Conservation (phyloP, 2,329 filamentous ascomycete species). For the Dryadomyces sulphureus region DNA sequence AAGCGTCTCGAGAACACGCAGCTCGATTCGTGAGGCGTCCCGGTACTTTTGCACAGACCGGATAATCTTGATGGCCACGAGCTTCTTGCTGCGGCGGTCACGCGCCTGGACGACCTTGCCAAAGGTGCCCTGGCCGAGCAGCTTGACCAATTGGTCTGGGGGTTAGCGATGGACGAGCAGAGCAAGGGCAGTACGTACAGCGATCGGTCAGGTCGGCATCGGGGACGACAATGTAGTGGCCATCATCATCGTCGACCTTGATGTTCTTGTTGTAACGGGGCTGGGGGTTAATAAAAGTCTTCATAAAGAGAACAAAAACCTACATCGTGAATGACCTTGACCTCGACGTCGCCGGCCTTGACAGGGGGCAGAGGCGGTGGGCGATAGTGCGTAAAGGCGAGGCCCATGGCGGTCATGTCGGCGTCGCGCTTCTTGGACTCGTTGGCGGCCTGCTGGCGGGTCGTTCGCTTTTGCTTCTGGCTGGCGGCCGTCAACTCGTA, state of each 20-base stretch:
- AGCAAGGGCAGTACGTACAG: slow-evolving; percentile 46
- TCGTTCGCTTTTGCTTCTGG: slow-evolving; percentile 70
- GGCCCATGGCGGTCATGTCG: slow-evolving; percentile 54
- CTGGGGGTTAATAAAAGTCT: slow-evolving; percentile 12
- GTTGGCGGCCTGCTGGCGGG: slow-evolving; percentile 65
- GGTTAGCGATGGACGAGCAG: background rate
- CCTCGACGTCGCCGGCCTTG: slow-evolving; percentile 69
- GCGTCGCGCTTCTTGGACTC: slow-evolving; percentile 66
- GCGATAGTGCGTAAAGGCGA: slow-evolving; percentile 65
- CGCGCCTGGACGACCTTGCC: slow-evolving; percentile 93
- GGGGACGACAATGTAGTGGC: slow-evolving; percentile 87
- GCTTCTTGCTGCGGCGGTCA: slow-evolving; percentile 61
- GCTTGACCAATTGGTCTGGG: slow-evolving; percentile 70
- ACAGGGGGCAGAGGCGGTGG: slow-evolving; percentile 79
- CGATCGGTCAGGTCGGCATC: slow-evolving; percentile 75
- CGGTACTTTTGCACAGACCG: slow-evolving; percentile 96
- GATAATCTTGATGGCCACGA: slow-evolving; percentile 93
- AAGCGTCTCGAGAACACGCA: slow-evolving; percentile 81
- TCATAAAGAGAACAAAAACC: background rate
- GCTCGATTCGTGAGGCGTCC: slow-evolving; percentile 86
- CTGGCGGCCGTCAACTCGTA: slow-evolving; percentile 47
- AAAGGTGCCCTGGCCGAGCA: slow-evolving; percentile 93
- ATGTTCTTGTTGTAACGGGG: slow-evolving; percentile 31
- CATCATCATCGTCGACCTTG: slow-evolving; percentile 91
- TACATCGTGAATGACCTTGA: slow-evolving; percentile 49